Base-by-base conservation (phyloP, 75 land plant genomes). In the Adiantum capillusveneris region DNA sequence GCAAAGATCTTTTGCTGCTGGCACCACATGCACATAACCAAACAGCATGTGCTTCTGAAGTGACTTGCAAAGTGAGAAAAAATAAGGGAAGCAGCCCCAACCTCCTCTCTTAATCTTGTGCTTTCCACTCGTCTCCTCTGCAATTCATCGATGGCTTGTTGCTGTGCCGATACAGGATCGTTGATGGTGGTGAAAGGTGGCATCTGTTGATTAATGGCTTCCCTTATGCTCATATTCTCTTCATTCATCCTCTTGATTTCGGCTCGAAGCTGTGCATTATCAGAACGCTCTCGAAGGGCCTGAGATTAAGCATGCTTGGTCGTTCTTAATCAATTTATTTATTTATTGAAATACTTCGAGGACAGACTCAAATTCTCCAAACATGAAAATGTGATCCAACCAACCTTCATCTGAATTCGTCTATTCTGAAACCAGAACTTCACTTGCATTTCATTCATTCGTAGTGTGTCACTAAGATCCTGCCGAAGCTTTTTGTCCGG, bases 401-500 rank as follows among this genome's bases (percentile, higher is more conserved):
- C 18, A 18, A 46, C 64, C 64, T 62, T 62, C 44, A 45, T 19
- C 31, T 62, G 64, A 18, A 24, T 62, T 1, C 64, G 37, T 25
- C 64, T 14, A 25, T 62, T 62, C 53, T 45, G 64, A 27, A 62
- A 62, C 64, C 64, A 62, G 21, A 62, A 62, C 16, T 45, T 62
- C 25, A 62, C 55, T 48, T 62, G 64, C 29, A 22, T 24, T 6
- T 41, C 45, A 22, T 62, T 44, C 27, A 62, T 14, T 19, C 64
- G 58, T 17, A 62, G 64, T 22, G 39, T 57, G 17, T 44, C 24
- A 48, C 64, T 62, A 2, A 62, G 55, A 59, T 62, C 64, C 21
- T 62, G 64, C 53, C 64, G 49, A n/a, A 41, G 64, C 31, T 62
- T 62, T 25, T 62, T 25, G 27, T 62, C 64, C 1, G 64, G 64